Evolutionary conservation across 2,329 filamentous ascomycete genomes (phyloP).

Genomic region (Colletotrichum sp.): DNA sequence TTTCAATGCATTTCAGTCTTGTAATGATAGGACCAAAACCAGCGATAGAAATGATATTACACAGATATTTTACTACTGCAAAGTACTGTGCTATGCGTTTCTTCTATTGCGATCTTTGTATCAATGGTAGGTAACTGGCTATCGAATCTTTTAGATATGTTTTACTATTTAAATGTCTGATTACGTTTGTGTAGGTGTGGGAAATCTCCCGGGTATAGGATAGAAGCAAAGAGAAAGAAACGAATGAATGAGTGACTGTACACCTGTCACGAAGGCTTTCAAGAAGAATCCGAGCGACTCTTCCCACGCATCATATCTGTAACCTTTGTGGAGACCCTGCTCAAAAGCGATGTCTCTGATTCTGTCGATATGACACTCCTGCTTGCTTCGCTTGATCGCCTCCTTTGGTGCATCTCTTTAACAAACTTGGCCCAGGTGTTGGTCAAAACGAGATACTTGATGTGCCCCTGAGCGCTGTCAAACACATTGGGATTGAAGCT

Average conservation of each 20-base stretch:
- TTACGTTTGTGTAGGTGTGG: background rate
- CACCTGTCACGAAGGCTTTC: background rate
- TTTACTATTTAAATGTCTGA: background rate
- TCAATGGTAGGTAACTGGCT: background rate
- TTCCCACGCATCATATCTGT: background rate
- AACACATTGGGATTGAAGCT: slow-evolving; percentile 59
- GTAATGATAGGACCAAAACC: background rate
- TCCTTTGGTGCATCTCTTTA: slow-evolving; percentile 32
- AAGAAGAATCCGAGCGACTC: background rate
- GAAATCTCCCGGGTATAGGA: background rate
- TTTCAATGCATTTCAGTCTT: background rate
- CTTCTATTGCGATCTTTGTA: background rate
- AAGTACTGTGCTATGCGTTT: background rate
- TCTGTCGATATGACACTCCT: slow-evolving; percentile 21
- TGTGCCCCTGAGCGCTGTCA: slow-evolving; percentile 61
- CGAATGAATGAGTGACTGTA: background rate
- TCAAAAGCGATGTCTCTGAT: slow-evolving; percentile 23
- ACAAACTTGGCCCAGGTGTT: slow-evolving; percentile 72
- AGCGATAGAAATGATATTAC: background rate
- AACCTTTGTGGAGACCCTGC: slow-evolving; percentile 16
- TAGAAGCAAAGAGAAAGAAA: background rate
- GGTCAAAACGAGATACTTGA: slow-evolving; percentile 71
- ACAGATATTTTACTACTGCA: background rate
- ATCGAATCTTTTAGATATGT: background rate
- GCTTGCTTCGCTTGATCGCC: slow-evolving; percentile 25